These are phyloP conservation scores for Chloromonas sp. DNA, from an alignment of 163 green algal genomes.

Conservation along the genomic window DNA sequence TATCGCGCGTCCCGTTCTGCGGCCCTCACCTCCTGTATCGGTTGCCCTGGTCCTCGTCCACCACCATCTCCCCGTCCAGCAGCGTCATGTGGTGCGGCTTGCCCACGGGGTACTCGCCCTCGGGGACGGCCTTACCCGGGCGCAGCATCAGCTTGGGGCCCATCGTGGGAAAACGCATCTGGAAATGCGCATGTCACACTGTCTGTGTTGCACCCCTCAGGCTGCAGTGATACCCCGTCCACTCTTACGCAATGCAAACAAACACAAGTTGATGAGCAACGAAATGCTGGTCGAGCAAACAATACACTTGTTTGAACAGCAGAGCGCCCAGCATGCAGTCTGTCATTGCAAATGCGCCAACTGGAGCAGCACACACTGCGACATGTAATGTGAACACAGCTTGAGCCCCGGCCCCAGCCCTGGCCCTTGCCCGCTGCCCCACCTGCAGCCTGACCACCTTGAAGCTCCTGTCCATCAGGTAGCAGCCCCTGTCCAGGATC, in stretches of 20 bases:
- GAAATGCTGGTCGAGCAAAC: no score
- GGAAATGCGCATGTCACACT: not conserved
- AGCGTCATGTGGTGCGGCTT: constrained; percentile 42
- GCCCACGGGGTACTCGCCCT: constrained; percentile 2
- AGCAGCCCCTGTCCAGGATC: constrained; percentile 67
- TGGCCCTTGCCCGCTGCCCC: constrained; percentile 18
- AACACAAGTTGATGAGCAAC: not conserved
- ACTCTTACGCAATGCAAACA: not conserved
- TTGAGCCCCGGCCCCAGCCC: not conserved
- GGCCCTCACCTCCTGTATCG: no score
- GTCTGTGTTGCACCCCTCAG: no score
- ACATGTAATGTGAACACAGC: no score
- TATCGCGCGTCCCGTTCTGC: no score
- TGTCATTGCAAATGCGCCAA: no score
- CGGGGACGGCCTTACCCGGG: no score
- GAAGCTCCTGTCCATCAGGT: constrained; percentile 88
- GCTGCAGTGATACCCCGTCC: no score
- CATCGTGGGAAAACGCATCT: constrained; percentile 29
- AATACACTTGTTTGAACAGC: no score
- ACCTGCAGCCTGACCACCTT: constrained; percentile 74
- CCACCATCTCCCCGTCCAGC: constrained; percentile 96
- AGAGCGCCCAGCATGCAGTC: no score
- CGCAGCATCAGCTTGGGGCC: not conserved
- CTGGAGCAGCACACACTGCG: no score
- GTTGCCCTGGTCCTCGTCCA: constrained; percentile 66